These are phyloP conservation scores for Dactylellina cionopaga DNA, from an alignment of 2,329 filamentous ascomycete genomes.

Conservation along the genomic window DNA sequence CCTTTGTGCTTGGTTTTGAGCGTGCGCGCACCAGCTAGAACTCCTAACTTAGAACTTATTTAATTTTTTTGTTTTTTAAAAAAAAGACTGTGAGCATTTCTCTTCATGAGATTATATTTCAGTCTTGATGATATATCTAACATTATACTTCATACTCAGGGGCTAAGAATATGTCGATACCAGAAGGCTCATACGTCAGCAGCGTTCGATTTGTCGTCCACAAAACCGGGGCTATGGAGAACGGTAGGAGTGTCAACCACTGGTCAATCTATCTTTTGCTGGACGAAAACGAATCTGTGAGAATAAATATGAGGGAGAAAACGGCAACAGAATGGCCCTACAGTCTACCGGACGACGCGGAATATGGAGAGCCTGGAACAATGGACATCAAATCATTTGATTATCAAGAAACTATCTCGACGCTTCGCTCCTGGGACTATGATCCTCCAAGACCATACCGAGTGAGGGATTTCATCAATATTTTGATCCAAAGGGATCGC, in stretches of 20 bases:
- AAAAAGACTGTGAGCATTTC: too few species aligned
- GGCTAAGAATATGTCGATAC: neutral
- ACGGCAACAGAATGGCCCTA: neutral
- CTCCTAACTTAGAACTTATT: too few species aligned
- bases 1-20: too few species aligned
- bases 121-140: too few species aligned
- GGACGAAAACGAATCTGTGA: neutral
- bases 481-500: neutral
- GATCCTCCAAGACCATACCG: neutral
- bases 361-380: neutral
- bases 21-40: too few species aligned
- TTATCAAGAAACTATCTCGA: neutral
- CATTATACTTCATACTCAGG: too few species aligned
- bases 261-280: neutral
- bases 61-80: too few species aligned
- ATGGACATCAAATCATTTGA: neutral
- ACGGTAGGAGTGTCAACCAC: constrained; percentile 4
- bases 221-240: neutral
- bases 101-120: too few species aligned
- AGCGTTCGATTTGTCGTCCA: constrained; percentile 1
- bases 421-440: neutral
- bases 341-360: neutral
- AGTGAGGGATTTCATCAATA: constrained; percentile 3
- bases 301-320: constrained; percentile 12
- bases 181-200: too few species aligned